phyloP scores from a whole-genome alignment of 768 basidiomycete genomes.

The Pulveroboletus sp. region DNA sequence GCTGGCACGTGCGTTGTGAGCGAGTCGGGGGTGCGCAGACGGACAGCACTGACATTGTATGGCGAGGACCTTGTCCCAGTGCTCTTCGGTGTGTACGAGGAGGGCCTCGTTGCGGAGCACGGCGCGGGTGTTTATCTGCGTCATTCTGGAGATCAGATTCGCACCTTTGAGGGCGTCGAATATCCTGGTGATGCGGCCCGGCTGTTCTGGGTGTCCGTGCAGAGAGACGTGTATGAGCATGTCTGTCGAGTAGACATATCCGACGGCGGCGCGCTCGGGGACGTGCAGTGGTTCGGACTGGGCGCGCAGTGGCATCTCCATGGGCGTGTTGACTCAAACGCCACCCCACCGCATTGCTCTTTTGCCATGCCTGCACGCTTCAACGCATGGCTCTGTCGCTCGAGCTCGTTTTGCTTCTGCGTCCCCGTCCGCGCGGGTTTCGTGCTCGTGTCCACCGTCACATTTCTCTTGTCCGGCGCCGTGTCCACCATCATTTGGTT shows the following conservation, averaged over 20 bases:
- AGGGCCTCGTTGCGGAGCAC: constrained; percentile 77
- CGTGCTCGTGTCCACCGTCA: constrained; percentile 50
- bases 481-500: constrained; percentile 60
- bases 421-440: constrained; percentile 63
- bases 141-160: constrained; percentile 69
- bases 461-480: constrained; percentile 51
- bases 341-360: constrained; percentile 1
- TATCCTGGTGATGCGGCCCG: constrained; percentile 75
- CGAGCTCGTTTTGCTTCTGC: constrained; percentile 60
- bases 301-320: constrained; percentile 22
- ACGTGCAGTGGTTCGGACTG: constrained; percentile 32
- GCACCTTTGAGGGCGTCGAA: constrained; percentile 60
- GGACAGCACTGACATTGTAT: constrained; percentile 65
- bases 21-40: not conserved
- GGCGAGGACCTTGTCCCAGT: constrained; percentile 87
- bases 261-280: constrained; percentile 44
- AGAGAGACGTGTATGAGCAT: constrained; percentile 84
- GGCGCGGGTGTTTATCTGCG: constrained; percentile 69
- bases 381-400: constrained; percentile 45
- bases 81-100: constrained; percentile 87
- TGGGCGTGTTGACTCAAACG: too few species aligned
- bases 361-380: constrained; percentile 42
- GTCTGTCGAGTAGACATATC: constrained; percentile 80
- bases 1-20: constrained; percentile 41
- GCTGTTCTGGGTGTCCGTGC: constrained; percentile 73